phyloP scores from a whole-genome alignment of 441 rosid species.

The Euphorbia celastroides region DNA sequence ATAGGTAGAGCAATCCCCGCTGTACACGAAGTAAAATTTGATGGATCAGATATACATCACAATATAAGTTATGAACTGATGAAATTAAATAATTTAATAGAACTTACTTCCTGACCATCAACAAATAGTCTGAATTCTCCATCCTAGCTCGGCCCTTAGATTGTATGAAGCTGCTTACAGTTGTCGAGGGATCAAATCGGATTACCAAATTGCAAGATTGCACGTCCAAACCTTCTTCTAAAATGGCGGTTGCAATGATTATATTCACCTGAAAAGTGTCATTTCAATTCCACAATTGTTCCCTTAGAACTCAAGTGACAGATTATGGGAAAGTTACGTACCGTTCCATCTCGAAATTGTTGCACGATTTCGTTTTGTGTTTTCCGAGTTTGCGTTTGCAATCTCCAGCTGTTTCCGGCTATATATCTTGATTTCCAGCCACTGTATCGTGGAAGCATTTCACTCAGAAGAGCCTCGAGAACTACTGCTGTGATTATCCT shows the following conservation, averaged over 20 bases:
- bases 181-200: constrained; percentile 75
- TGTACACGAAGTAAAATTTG: constrained; percentile 20
- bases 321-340: constrained; percentile 20
- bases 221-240: constrained; percentile 95
- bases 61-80: not conserved
- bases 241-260: constrained; percentile 82
- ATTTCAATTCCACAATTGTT: too few species aligned
- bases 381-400: constrained; percentile 69
- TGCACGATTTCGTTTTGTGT: constrained; percentile 74
- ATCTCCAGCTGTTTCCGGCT: constrained; percentile 76
- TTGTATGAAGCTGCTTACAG: constrained; percentile 87
- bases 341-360: constrained; percentile 81
- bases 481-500: constrained; percentile 73
- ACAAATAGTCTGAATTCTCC: constrained; percentile 73
- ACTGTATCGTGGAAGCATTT: constrained; percentile 46
- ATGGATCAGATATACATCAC: too few species aligned
- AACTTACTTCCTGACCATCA: constrained; percentile 64
- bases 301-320: not conserved
- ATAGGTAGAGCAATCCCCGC: constrained; percentile 46
- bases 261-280: constrained; percentile 72
- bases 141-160: constrained; percentile 95
- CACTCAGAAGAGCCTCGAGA: constrained; percentile 48
- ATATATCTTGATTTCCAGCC: constrained; percentile 69
- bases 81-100: not conserved
- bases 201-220: constrained; percentile 86